These are phyloP conservation scores for Colletotrichum sp. DNA, from an alignment of 2,329 filamentous ascomycete genomes.

Conservation along the genomic window DNA sequence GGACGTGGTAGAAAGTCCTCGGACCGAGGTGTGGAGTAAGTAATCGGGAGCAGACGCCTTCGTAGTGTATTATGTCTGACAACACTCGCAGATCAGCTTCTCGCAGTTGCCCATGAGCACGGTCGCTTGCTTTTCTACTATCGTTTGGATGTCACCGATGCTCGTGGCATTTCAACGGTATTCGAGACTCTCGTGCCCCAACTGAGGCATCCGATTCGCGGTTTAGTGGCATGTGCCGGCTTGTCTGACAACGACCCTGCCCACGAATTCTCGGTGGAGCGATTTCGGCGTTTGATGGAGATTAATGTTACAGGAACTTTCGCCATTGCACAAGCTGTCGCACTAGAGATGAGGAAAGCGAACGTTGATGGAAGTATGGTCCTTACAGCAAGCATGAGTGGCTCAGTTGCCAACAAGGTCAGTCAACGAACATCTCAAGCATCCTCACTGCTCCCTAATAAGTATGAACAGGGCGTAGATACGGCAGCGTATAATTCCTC, in stretches of 20 bases:
- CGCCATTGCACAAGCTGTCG: constrained; percentile 49
- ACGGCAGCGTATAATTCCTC: constrained; percentile 56
- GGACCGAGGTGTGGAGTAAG: neutral
- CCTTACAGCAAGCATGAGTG: constrained; percentile 56
- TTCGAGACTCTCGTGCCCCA: neutral
- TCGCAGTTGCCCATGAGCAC: neutral
- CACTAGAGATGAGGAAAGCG: constrained; percentile 47
- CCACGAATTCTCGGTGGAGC: constrained; percentile 27
- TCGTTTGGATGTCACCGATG: neutral
- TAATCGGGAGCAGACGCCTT: neutral
- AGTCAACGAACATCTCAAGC: neutral
- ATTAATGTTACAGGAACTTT: constrained; percentile 56
- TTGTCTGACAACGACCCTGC: constrained; percentile 31
- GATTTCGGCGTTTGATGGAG: constrained; percentile 30
- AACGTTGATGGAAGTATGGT: constrained; percentile 49
- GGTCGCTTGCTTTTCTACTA: neutral
- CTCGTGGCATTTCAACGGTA: neutral
- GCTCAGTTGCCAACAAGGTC: constrained; percentile 20
- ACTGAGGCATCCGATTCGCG: constrained; percentile 28
- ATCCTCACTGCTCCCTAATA: neutral
- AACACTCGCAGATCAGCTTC: neutral
- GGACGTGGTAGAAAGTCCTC: neutral
- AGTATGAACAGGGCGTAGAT: constrained; percentile 35
- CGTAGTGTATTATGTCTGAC: neutral
- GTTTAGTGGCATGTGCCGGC: constrained; percentile 36